Evolutionary conservation across 140 eudicot genomes (phyloP).

Genomic region (Senecio squalidus): DNA sequence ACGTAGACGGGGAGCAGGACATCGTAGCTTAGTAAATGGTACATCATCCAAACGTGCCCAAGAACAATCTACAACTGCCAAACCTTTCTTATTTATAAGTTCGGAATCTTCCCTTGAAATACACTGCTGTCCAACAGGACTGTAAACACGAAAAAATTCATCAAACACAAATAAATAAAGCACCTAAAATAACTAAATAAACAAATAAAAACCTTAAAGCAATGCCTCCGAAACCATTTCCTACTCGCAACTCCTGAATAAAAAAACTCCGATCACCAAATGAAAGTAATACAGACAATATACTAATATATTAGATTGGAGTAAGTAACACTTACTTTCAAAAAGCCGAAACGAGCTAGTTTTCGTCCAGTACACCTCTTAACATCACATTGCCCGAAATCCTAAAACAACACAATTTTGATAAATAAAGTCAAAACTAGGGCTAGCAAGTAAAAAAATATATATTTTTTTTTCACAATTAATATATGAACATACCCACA

Average conservation of each 20-base stretch:
- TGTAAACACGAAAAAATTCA: conserved; percentile 26
- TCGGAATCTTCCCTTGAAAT: conserved; percentile 84
- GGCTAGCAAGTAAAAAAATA: background rate
- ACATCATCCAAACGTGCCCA: conserved; percentile 98
- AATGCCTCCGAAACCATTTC: conserved; percentile 91
- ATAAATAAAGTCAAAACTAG: background rate
- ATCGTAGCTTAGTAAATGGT: conserved; percentile 86
- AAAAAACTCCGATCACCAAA: conserved; percentile 15
- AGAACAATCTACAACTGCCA: conserved; percentile 98
- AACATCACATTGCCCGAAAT: conserved; percentile 97
- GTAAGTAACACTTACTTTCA: conserved; percentile 76
- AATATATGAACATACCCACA: too few relatives aligned
- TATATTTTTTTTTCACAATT: too few relatives aligned
- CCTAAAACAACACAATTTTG: conserved; percentile 42
- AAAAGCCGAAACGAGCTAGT: conserved; percentile 73
- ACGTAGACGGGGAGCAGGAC: conserved; percentile 94
- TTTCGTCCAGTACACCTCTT: conserved; percentile 99
- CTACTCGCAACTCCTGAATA: conserved; percentile 81
- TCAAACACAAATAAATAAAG: conserved; percentile 4
- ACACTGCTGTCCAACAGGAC: conserved; percentile 96
- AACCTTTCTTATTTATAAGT: conserved; percentile 66
- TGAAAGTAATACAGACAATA: background rate
- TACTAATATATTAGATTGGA: background rate
- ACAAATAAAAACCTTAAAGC: conserved; percentile 47
- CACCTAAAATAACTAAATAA: background rate